Base-by-base conservation (phyloP, 768 basidiomycete genomes). In the Lactarius hengduanensis region DNA sequence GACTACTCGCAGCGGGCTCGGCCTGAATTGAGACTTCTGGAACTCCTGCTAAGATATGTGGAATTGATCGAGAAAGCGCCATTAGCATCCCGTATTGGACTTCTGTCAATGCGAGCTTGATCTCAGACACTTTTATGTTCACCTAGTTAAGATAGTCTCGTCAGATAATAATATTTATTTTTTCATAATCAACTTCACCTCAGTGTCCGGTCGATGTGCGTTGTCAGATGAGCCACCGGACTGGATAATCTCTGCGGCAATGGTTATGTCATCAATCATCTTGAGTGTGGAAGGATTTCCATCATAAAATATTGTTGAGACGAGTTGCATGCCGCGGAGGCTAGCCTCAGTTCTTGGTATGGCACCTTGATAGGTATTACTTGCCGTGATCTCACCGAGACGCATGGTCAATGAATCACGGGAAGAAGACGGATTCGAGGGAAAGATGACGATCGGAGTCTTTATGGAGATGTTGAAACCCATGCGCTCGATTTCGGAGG, bases 401-500 rank as follows among this genome's bases (percentile, higher is more conserved):
- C 90, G 84, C 77, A 97, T 83, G 9, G 90, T 82, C 41, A 99
- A 79, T 32, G 82, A 79, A 76, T 98, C 92, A 15, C 77, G 79
- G 9, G 88, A 87, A 7, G 74, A 76, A 2, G 81, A 76, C 2
- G 88, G 80, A 72, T 90, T 81, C 9, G 86, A 83, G 13, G 97
- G 97, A 73, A 98, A 88, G 30, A 96, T 80, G 57, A 98, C 75
- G 70, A 99, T 98, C 0, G 97, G 97, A 0, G 95, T 90, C 77
- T 91, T 93, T 73, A 98, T 81, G 30, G 88, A 86, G n/a, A 98
- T 75, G 65, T 94, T 85, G 77, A 95, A 98, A 75, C 92, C 86
- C 91, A 98, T 95, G 60, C 88, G 85, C 71, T 92, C 89, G n/a
- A 96, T 91, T 75, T 92, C 92, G n/a, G 93, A 87, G 5, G 95